These are phyloP conservation scores for Eutrema yunnanense DNA, from an alignment of 345 rosid species.

Conservation along the genomic window DNA sequence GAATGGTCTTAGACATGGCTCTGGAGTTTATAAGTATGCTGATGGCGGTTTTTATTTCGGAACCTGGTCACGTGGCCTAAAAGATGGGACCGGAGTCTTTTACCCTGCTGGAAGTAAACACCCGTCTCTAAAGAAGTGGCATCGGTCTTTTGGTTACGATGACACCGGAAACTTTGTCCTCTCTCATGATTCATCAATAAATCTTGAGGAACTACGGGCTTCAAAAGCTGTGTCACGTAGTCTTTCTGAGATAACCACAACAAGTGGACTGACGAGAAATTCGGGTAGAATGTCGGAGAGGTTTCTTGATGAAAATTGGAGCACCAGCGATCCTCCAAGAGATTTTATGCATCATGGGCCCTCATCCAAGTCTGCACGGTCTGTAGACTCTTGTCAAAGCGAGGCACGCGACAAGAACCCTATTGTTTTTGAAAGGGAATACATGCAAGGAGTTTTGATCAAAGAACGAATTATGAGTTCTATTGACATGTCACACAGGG, in stretches of 20 bases:
- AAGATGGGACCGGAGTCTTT: constrained; percentile 86
- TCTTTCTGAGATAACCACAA: constrained; percentile 57
- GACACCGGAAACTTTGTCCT: constrained; percentile 27
- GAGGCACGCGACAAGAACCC: constrained; percentile 31
- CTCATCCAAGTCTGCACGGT: constrained; percentile 33
- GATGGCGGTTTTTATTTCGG: constrained; percentile 90
- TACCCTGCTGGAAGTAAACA: constrained; percentile 76
- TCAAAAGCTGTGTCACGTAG: constrained; percentile 47
- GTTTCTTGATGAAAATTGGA: constrained; percentile 46
- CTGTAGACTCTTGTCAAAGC: constrained; percentile 28
- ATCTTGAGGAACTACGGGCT: constrained; percentile 35
- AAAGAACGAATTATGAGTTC: constrained; percentile 49
- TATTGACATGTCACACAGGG: constrained; percentile 35
- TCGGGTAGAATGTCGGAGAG: constrained; percentile 51
- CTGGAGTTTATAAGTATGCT: constrained; percentile 69
- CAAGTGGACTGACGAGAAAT: constrained; percentile 31
- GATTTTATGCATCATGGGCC: constrained; percentile 36
- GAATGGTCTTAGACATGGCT: constrained; percentile 75
- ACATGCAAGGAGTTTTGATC: constrained; percentile 84
- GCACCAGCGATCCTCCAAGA: constrained; percentile 27
- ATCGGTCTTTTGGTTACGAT: constrained; percentile 39
- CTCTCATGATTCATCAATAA: constrained; percentile 37
- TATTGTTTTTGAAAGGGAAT: constrained; percentile 76
- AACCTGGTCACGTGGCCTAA: constrained; percentile 65
- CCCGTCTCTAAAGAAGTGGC: constrained; percentile 54